phyloP scores from a whole-genome alignment of 768 basidiomycete genomes.

The Lepiota brunneoincarnata region DNA sequence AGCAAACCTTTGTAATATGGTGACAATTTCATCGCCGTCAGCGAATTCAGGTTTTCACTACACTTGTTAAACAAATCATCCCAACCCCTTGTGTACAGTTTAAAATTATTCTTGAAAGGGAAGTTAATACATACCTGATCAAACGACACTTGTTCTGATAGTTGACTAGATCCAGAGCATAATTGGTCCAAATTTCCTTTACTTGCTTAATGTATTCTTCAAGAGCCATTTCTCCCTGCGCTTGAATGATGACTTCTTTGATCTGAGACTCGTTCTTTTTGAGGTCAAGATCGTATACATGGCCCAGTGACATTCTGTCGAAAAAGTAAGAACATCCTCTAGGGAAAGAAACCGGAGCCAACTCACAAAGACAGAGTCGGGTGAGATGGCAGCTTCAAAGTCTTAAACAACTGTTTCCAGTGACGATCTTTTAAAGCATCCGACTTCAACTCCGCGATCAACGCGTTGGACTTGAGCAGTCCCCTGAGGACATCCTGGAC shows the following conservation, averaged over 20 bases:
- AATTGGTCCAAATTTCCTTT: slow-evolving; percentile 95
- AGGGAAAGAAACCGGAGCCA: background rate
- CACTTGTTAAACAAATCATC: slow-evolving; percentile 97
- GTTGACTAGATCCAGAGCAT: slow-evolving; percentile 93
- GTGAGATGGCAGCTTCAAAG: slow-evolving; percentile 68
- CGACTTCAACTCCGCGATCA: slow-evolving; percentile 94
- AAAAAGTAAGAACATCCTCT: background rate
- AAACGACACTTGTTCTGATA: slow-evolving; percentile 99
- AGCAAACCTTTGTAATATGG: slow-evolving; percentile 91
- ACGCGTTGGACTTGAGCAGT: slow-evolving; percentile 83
- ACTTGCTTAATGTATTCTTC: slow-evolving; percentile 97
- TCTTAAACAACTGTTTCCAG: slow-evolving; percentile 97
- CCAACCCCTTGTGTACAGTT: slow-evolving; percentile 67
- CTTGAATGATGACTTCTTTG: slow-evolving; percentile 95
- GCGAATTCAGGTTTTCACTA: slow-evolving; percentile 93
- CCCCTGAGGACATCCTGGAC: slow-evolving; percentile 89
- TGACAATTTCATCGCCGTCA: slow-evolving; percentile 95
- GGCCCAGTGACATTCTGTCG: slow-evolving; percentile 86
- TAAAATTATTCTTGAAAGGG: background rate
- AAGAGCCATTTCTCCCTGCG: slow-evolving; percentile 97
- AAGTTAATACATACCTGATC: slow-evolving; percentile 57
- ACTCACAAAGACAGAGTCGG: slow-evolving; percentile 74
- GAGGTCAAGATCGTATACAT: slow-evolving; percentile 95
- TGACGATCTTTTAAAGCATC: slow-evolving; percentile 97
- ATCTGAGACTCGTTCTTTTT: slow-evolving; percentile 89